Evolutionary conservation across 257 asterid genomes (phyloP), one percentile per base, ranked within the genome.

Genomic region (Dorcoceras hygrometricum): DNA sequence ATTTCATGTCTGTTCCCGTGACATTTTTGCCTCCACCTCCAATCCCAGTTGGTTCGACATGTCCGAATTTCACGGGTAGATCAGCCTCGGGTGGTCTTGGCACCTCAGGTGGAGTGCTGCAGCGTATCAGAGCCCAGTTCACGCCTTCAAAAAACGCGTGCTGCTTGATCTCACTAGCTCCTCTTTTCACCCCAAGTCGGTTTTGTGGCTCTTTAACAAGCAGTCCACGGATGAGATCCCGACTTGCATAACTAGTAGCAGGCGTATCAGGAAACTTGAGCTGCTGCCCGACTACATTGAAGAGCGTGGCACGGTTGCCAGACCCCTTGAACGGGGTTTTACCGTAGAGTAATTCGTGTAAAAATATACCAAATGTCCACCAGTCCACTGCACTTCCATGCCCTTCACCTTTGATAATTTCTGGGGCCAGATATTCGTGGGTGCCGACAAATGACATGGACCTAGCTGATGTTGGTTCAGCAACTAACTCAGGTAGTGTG

Each of bases 281-380:
- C 73, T 84, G 96, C 57, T 89, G 95, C 12, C 95, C 95, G 0
- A 86, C 84, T 1, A 89, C 89, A 10, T 89, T 89, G 76, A 89
- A 89, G 59, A 86, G 84, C 6, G 95, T 89, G 20, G 96, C 95
- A 0, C 89, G 87, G 23, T 89, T 89, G 14, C 87, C 94, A 1
- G 94, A 76, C 1, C 96, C 94, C 79, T 86, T 86, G 66, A 88
- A 86, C 0, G 94, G 94, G 20, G 94, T 88, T 75, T 81, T 88
- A 16, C 96, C 96, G 16, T 88, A 86, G 0, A 88, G 78, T 65
- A 88, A 63, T 65, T 88, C 96, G 5, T 88, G 86, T 73, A 88
- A 73, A 85, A 88, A 88, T 55, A 88, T 77, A n/a, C 96, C 96
- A 57, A 86, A 88, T 11, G 96, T 88, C 96, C 96, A 88, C 96